Evolutionary conservation across 805 yeast species (phyloP), one percentile per base, ranked within the genome.

Genomic region (Candida ortonii): DNA sequence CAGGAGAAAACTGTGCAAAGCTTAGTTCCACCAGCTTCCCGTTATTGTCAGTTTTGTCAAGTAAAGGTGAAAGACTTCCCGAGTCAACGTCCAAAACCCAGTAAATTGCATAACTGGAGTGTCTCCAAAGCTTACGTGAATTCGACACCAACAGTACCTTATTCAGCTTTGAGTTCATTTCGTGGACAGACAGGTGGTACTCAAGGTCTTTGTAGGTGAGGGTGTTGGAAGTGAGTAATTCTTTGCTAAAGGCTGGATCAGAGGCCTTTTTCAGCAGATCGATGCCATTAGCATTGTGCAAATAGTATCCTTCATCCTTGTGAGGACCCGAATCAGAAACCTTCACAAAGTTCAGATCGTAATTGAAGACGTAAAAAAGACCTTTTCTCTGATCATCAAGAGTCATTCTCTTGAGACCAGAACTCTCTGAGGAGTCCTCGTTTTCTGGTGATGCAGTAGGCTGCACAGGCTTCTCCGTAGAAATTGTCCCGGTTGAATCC

Each of bases 1-100:
- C 55, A 1, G 87, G 86, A 0, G 88, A 78, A 68, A 83, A 81
- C 10, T 68, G 59, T 1, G 77, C 79, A 39, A 74, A 72, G n/a
- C 78, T 70, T 2, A 77, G 32, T 33, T 56, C 57, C 7, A 64
- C 52, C 2, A 77, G 32, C 33, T 56, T 57, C 7, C 64, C 52
- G 1, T 64, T 36, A 17, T 53, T 48, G 2, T 39, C 46, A 3
- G 54, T 53, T 3, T 49, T 49, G 1, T 43, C 49, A 1, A 38
- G 46, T 5, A 54, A 17, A 2, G 64, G 60, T 14, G 34, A 41
- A 10, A 57, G 30, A 4, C 31, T 36, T 3, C 44, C 57, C 0
- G 65, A 43, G 0, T 47, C 59, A 7, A 76, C 52, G 40, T 84
- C 79, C 34, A 73, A 66, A 3, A 84, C 29, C 81, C 85, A 86